Evolutionary conservation across 805 yeast species (phyloP).

Genomic region (Suhomyces emberorum): DNA sequence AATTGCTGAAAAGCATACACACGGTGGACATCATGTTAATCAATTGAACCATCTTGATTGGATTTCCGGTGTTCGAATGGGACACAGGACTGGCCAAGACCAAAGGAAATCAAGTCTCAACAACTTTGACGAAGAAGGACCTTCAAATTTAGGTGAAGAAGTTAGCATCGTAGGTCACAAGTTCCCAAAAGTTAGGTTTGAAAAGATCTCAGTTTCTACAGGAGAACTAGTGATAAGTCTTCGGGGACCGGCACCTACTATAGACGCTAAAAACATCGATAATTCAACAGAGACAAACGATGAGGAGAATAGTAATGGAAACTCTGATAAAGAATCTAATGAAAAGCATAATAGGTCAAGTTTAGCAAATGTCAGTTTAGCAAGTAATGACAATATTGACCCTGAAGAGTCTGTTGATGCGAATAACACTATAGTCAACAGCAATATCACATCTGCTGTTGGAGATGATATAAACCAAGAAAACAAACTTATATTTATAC

Average conservation of each 20-base stretch:
- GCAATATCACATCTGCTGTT: slow-evolving; percentile 1
- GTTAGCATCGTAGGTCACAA: slow-evolving; percentile 84
- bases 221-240: slow-evolving; percentile 77
- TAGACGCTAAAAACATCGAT: not conserved
- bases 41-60: slow-evolving; percentile 74
- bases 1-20: slow-evolving; percentile 36
- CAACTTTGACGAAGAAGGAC: slow-evolving; percentile 29
- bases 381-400: slow-evolving; percentile 2
- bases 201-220: slow-evolving; percentile 81
- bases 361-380: not conserved
- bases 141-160: slow-evolving; percentile 83
- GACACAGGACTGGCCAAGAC: slow-evolving; percentile 43
- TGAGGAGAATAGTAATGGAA: not conserved
- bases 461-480: slow-evolving; percentile 42
- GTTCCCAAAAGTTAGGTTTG: slow-evolving; percentile 83
- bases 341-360: slow-evolving; percentile 1
- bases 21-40: slow-evolving; percentile 26
- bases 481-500: slow-evolving; percentile 52
- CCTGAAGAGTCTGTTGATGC: not conserved
- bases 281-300: not conserved
- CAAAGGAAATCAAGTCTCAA: slow-evolving; percentile 19
- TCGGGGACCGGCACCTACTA: slow-evolving; percentile 49
- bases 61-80: slow-evolving; percentile 90
- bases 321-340: not conserved
- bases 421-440: not conserved